A percentile compares a stretch with the other conserved stretches of the same genome.
Evolutionary conservation across 2,329 filamentous ascomycete species (phyloP).

Genomic region (Basipetospora chlamydospora): DNA sequence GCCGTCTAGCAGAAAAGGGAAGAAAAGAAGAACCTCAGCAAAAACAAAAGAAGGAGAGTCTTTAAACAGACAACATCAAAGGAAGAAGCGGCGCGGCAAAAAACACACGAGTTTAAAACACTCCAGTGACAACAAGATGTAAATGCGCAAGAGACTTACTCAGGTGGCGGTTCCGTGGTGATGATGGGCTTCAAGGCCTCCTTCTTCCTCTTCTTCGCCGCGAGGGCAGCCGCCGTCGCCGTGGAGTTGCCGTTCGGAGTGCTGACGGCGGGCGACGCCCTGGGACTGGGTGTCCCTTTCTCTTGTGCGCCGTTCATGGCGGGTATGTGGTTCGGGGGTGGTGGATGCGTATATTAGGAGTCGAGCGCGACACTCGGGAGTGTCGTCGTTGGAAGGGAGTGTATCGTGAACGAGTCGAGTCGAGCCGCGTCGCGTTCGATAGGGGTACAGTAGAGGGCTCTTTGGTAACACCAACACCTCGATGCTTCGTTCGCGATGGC

Average conservation of each 20-base stretch:
- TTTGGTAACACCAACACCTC: too few relatives aligned
- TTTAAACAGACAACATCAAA: background rate
- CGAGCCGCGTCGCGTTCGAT: too few relatives aligned
- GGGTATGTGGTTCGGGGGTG: background rate
- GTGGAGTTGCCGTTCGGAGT: too few relatives aligned
- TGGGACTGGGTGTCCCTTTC: too few relatives aligned
- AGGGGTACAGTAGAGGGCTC: too few relatives aligned
- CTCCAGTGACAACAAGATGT: slow-evolving; percentile 5
- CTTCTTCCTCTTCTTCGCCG: slow-evolving; percentile 58
- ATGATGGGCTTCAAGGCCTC: slow-evolving; percentile 62
- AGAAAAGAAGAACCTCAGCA: too few relatives aligned
- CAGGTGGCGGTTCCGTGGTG: slow-evolving; percentile 45
- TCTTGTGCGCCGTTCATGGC: slow-evolving; percentile 7
- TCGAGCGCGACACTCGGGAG: too few relatives aligned
- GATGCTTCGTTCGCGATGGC: too few relatives aligned
- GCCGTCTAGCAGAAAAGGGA: too few relatives aligned
- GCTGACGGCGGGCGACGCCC: too few relatives aligned
- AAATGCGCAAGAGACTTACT: slow-evolving; percentile 17
- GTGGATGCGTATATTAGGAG: too few relatives aligned
- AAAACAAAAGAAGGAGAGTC: background rate
- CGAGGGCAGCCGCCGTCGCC: background rate
- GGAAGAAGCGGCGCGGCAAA: background rate
- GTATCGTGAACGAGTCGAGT: background rate
- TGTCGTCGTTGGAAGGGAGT: background rate
- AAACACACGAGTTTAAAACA: background rate